Evolutionary conservation across 1,284 basidiomycete genomes (phyloP), one percentile per base, ranked within the genome.

Genomic region (Moesziomyces sp.): DNA sequence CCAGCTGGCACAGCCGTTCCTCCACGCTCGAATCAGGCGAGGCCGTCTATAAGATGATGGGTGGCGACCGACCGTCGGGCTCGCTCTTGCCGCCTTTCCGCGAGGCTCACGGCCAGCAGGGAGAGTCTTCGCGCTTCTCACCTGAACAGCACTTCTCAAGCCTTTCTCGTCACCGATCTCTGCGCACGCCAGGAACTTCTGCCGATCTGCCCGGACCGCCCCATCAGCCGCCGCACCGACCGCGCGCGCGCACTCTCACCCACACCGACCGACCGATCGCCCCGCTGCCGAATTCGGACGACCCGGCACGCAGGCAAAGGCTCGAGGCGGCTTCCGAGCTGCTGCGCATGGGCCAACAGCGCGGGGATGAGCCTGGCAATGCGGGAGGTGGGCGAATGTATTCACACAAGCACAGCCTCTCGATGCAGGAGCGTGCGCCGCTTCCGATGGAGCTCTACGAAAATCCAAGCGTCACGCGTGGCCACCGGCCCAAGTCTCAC

Each of bases 1-100:
- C 73, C 42, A 70, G 73, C 57, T 77, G 75, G 75, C 75, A 75
- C 52, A 77, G 75, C 49, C 66, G 73, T 30, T 75, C 75, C 1
- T 77, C 75, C 24, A 77, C 75, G 14, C 60, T 77, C 48, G 75
- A 77, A 26, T 75, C 73, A 3, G 61, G 64, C 45, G 75, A 77
- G n/a, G 58, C 72, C n/a, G 56, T 62, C 5, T 60, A 68, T 53
- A 74, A 74, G 47, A 69, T 61, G 65, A 51, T 53, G 21, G 46
- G 57, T 38, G 30, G 47, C 30, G 70, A 74, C 14, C 61, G 66
- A 35, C 28, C 46, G 4, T 52, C 52, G 0, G 66, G 46, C 16
- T 52, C 72, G n/a, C 51, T 70, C 0, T 38, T 74, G 40, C 66
- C 72, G 16, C 61, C 71, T 2, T 74, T 74, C 43, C 65, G 65